Conservation (phyloP, 345 rosid genomes). For the Sonneratia alba region DNA sequence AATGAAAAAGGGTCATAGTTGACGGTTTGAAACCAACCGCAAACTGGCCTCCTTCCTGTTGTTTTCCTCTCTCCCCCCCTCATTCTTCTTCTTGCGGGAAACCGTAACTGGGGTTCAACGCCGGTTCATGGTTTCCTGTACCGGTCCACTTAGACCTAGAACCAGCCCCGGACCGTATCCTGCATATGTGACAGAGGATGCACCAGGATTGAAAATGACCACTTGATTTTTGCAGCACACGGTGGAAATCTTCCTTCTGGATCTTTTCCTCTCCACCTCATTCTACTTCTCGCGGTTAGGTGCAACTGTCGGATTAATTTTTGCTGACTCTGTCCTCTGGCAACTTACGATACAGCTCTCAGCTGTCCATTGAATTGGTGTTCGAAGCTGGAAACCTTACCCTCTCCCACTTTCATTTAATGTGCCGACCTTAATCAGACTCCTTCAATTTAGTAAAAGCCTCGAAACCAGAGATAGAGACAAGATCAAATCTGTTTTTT, state of each 20-base stretch:
- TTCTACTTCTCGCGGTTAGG: not conserved
- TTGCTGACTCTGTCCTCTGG: not conserved
- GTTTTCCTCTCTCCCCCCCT: too few relatives aligned
- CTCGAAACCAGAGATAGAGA: not conserved
- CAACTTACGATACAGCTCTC: not conserved
- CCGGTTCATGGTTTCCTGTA: too few relatives aligned
- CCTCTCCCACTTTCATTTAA: not conserved
- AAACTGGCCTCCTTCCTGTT: too few relatives aligned
- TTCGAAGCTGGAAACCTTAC: not conserved
- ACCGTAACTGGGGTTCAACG: too few relatives aligned
- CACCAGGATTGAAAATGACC: not conserved
- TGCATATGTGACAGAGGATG: not conserved
- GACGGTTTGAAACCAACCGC: too few relatives aligned
- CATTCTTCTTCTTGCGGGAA: not conserved
- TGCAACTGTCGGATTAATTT: not conserved
- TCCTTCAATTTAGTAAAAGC: not conserved
- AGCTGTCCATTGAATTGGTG: not conserved
- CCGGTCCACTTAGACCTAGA: too few relatives aligned
- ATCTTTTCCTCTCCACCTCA: not conserved
- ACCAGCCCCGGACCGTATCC: too few relatives aligned
- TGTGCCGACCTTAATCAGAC: not conserved
- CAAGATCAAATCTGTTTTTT: not conserved
- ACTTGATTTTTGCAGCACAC: not conserved
- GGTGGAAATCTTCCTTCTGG: not conserved
- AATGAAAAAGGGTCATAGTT: too few relatives aligned